Evolutionary conservation across 257 asterid genomes (phyloP).

Genomic region (Buddleja alternifolia): DNA sequence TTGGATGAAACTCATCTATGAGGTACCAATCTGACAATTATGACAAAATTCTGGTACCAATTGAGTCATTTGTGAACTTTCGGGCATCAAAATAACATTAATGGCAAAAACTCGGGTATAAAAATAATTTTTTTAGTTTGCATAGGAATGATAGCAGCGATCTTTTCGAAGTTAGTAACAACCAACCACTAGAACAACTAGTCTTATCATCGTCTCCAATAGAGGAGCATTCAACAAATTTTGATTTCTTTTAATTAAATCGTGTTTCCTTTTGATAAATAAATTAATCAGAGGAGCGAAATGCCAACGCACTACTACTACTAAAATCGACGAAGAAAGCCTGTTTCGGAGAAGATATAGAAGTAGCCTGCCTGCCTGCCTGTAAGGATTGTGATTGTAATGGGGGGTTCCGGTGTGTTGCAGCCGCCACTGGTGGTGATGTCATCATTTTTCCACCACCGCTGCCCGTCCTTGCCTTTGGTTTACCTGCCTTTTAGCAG

Average conservation of each 20-base stretch:
- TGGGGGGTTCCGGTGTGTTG: conserved; percentile 36
- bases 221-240: background rate
- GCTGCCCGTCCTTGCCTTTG: conserved; percentile 15
- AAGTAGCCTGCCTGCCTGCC: too few relatives aligned
- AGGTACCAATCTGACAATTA: too few relatives aligned
- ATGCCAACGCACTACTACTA: background rate
- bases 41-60: too few relatives aligned
- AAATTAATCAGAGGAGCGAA: background rate
- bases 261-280: background rate
- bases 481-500: conserved; percentile 12
- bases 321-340: background rate
- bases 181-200: conserved; percentile 18
- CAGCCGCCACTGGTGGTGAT: conserved; percentile 35
- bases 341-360: background rate
- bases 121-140: too few relatives aligned
- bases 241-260: background rate
- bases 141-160: too few relatives aligned
- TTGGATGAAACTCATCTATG: too few relatives aligned
- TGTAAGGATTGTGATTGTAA: background rate
- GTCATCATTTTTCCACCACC: conserved; percentile 25
- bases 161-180: conserved; percentile 2
- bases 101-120: too few relatives aligned
- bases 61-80: too few relatives aligned
- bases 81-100: too few relatives aligned
- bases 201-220: conserved; percentile 15